Evolutionary conservation across 2,329 filamentous ascomycete species (phyloP), one percentile per base, ranked within the genome.

Genomic region (Ilyonectria mors-panacis): DNA sequence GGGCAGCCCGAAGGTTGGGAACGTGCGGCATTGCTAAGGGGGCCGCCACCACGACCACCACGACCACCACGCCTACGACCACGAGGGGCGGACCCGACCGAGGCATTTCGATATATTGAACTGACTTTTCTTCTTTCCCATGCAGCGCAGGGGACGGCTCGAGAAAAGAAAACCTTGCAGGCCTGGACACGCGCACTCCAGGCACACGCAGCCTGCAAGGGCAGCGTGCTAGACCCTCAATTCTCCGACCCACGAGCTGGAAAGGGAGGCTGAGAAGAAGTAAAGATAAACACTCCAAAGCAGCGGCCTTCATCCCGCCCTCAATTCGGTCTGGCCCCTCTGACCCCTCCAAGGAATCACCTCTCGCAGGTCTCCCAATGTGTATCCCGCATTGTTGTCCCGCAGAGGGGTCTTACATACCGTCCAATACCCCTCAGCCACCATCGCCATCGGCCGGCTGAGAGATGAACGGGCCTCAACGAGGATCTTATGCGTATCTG

Each of bases 401-500:
- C 35, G 57, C 57, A 39, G 58, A 60, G 58, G 58, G 47, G 47
- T 59, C 50, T 23, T 53, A 53, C 17, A 21, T n/a, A 53, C 28
- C n/a, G n/a, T 44, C 6, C 33, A 59, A 37, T 45, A 53, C 59
- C 45, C 35, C n/a, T 62, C 63, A 30, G 35, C 44, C 57, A 54
- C 47, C 54, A 44, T 44, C 39, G 59, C 50, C 62, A 65, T 44
- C 55, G 48, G 39, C 54, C 28, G 59, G 30, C 53, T 56, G 37
- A 63, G 53, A 55, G 44, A 54, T 56, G 58, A 59, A 74, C 73
- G 71, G 73, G 66, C 73, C 73, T 63, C 57, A 26, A 17, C 35
- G 44, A 61, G 58, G 63, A 56, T 48, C 57, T 17, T 35, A 48
- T 51, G 33, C 57, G 56, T 62, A 67, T 65, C 63, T 74, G 71